Base-by-base conservation (phyloP, 2,329 filamentous ascomycete genomes). In the Pyricularia pennisetigena region DNA sequence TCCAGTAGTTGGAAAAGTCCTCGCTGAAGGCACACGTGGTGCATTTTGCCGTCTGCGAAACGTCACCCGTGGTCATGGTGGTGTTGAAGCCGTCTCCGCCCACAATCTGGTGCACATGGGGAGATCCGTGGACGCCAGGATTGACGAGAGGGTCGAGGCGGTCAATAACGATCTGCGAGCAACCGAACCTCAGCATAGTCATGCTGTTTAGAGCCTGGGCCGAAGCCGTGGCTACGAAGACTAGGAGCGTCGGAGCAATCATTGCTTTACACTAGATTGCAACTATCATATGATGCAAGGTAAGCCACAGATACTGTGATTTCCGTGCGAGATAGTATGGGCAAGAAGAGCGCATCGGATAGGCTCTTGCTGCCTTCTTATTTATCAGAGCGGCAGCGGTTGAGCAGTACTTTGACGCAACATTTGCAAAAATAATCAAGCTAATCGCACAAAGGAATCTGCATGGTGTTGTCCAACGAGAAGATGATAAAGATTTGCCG, bases 1-100 rank as follows among this genome's bases (percentile, higher is more conserved):
- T 79, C 77, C 76, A 79, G 72, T 79, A 78, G 69, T 80, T 79
- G 65, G 74, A 77, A 70, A 77, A 76, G 69, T 79, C 78, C 32
- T 80, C 76, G 8, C 73, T 74, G 61, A 79, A 78, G 10, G 76
- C 76, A 70, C 78, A 80, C 1, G 73, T 79, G 12, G 79, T 80
- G 72, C 79, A 80, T 14, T 75, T 78, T 5, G 78, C 73, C 20
- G 41, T 12, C n/a, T 71, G 68, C 2, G 72, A 73, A 26, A 75
- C 71, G 32, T 76, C 74, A 4, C 72, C 30, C 68, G 68, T 59
- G 2, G 69, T 62, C 74, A 76, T 75, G 49, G 70, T 71, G 6
- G 72, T 68, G 26, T 71, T 73, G 69, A 76, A 76, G 32, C 73
- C 69, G 69, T 76, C 74, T 49, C 70, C 70, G n/a, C 69, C 68